A percentile compares a stretch with the other conserved stretches of the same genome.
These are phyloP conservation scores for Licmophora abbreviata DNA, from an alignment of 108 stramenopile species.

Conservation along the genomic window DNA sequence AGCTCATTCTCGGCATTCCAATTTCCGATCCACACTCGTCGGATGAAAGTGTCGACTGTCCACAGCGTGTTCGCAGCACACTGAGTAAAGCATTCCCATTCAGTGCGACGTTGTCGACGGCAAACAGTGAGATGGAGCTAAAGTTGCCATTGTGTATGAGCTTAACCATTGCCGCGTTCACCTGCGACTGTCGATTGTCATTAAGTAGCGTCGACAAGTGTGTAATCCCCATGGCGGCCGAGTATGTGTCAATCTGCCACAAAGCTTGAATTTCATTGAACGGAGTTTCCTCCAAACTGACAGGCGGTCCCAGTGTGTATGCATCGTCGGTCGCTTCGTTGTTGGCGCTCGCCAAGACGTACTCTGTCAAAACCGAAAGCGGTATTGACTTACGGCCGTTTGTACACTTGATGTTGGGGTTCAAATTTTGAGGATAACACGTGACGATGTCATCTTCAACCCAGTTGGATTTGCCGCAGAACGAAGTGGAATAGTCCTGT, in stretches of 20 bases:
- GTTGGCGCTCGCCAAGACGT: constrained; percentile 56
- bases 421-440: constrained; percentile 30
- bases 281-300: constrained; percentile 34
- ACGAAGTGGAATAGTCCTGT: constrained; percentile 53
- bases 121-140: constrained; percentile 39
- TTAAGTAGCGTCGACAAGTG: constrained; percentile 52
- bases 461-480: constrained; percentile 62
- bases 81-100: constrained; percentile 66
- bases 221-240: constrained; percentile 43
- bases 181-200: constrained; percentile 51
- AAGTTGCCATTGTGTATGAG: constrained; percentile 48
- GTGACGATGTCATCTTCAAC: constrained; percentile 41
- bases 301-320: constrained; percentile 52
- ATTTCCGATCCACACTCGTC: constrained; percentile 2
- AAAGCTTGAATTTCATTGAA: constrained; percentile 71
- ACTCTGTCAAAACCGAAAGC: constrained; percentile 4
- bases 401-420: background rate
- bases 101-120: constrained; percentile 61
- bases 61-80: constrained; percentile 57
- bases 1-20: background rate
- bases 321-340: constrained; percentile 48
- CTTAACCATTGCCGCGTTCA: constrained; percentile 45
- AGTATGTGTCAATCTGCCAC: constrained; percentile 60
- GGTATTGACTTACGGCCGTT: background rate
- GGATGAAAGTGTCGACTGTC: constrained; percentile 31